Evolutionary conservation across 2,329 filamentous ascomycete genomes (phyloP), one percentile per base, ranked within the genome.

Genomic region (Diplocarpon rosae): DNA sequence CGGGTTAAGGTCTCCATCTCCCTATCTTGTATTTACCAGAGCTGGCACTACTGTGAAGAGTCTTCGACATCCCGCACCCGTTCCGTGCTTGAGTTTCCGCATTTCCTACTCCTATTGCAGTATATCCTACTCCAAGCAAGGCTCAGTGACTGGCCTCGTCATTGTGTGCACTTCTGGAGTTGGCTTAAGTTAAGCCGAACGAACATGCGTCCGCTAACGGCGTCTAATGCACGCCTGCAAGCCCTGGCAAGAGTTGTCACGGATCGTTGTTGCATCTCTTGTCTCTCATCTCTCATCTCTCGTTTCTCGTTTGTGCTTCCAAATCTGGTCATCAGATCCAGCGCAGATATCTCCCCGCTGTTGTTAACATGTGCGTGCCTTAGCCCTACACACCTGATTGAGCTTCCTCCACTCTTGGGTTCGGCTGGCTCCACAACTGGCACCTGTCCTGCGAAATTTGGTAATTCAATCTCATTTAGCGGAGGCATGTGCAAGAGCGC

Each of bases 331-430:
- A 60, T 55, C 45, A 52, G 47, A 55, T 60, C 58, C 57, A 55
- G 53, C 28, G 38, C 44, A 43, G 49, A 53, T 56, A 48, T 43
- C 49, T 54, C 54, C 50, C 55, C 49, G 50, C 52, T 46, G 41
- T 46, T 34, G 42, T 45, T 48, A 45, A 39, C 51, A 43, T 51
- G 41, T 50, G 47, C 47, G 50, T 38, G 7, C 55, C 42, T 53
- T 59, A 60, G 58, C 52, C 52, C 56, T 61, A 56, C 59, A 60
- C 59, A 59, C 56, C 54, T 56, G 30, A 42, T 34, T 31, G 42
- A 46, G 24, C 27, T 45, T 16, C 56, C 55, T 58, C 58, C 59
- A 60, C 57, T 59, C 54, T 58, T 59, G 53, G 41, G 53, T 31
- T 39, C 47, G 52, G 47, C 55, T 24, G 53, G 55, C 53, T 59